Percentiles rank a stretch among this genome's conserved stretches.
These are phyloP conservation scores for Xylaria telfairii DNA, from an alignment of 495 filamentous ascomycete species.

Conservation along the genomic window DNA sequence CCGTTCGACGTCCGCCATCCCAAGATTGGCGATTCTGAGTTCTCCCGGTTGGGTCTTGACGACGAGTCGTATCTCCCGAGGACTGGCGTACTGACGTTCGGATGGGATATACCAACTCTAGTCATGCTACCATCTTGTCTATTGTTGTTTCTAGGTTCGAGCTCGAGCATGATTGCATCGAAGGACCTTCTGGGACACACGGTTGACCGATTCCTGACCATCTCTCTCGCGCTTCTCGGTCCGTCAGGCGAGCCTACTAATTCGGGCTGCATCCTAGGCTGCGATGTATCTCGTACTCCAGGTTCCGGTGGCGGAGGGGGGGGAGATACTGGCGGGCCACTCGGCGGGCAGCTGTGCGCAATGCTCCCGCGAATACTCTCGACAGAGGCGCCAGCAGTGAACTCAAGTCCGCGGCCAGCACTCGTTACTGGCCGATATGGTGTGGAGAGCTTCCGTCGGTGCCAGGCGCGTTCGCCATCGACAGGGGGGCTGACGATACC, in stretches of 20 bases:
- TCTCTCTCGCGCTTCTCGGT: neutral
- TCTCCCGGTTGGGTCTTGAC: conserved; percentile 1
- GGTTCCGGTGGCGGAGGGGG: conserved; percentile 25
- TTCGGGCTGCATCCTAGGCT: neutral
- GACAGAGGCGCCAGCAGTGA: neutral
- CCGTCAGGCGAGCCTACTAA: neutral
- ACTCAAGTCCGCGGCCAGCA: too few species aligned
- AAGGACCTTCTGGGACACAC: conserved; percentile 23
- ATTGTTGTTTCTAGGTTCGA: neutral
- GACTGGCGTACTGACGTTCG: conserved; percentile 25
- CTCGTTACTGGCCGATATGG: conserved; percentile 26
- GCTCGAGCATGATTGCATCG: conserved; percentile 10
- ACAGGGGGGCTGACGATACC: neutral
- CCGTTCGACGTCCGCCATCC: neutral
- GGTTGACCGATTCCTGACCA: neutral
- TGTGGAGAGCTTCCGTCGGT: conserved; percentile 30
- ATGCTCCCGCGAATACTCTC: neutral
- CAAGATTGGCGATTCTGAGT: conserved; percentile 21
- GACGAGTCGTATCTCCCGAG: conserved; percentile 17
- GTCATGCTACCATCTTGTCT: neutral
- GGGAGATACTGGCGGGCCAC: conserved; percentile 28
- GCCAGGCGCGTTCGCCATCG: conserved; percentile 34
- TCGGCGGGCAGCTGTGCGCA: neutral
- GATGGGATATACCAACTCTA: neutral
- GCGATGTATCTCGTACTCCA: neutral